Evolutionary conservation across 140 eudicot species (phyloP), one percentile per base, ranked within the genome.

Genomic region (Cichorium intybus): DNA sequence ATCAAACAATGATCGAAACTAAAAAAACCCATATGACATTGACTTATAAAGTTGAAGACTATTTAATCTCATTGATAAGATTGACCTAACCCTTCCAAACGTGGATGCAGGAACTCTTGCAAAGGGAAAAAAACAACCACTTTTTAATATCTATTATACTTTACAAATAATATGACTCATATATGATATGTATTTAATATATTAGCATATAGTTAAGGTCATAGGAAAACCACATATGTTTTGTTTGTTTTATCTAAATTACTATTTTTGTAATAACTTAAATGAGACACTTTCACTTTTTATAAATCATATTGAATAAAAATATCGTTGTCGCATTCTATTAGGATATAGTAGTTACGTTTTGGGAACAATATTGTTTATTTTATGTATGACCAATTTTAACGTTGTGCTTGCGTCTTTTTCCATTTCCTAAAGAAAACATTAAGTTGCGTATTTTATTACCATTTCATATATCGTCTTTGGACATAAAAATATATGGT

Each of bases 71-170:
- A 10, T 70, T 31, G n/a, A n/a, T n/a, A 24, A 23, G 51, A 23
- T 70, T 60, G 69, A 53, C 50, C 39, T 17, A 34, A 34, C 16
- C 7, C 23, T 35, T 27, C 9, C 41, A 23, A 53, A 34, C 72
- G 62, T 66, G 72, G 72, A 53, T 53, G 63, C 72, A 53, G 35
- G 61, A 35, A 66, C 62, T 66, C 15, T 66, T 33, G 72, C 54
- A 33, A 52, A 23, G 11, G 26, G 16, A 3, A n/a, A 53, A 21
- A 35, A 35, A 62, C 10, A 43, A 24, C n/a, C n/a, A n/a, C n/a
- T n/a, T n/a, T n/a, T n/a, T n/a, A n/a, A n/a, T n/a, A n/a, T n/a
- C n/a, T n/a, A n/a, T n/a, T n/a, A n/a, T n/a, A n/a, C n/a, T n/a
- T n/a, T n/a, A 31, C 5, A 31, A 31, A 7, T 3, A 31, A 31